Conservation (phyloP, 805 yeast species). For the Trichomonascus vanleenenianus region DNA sequence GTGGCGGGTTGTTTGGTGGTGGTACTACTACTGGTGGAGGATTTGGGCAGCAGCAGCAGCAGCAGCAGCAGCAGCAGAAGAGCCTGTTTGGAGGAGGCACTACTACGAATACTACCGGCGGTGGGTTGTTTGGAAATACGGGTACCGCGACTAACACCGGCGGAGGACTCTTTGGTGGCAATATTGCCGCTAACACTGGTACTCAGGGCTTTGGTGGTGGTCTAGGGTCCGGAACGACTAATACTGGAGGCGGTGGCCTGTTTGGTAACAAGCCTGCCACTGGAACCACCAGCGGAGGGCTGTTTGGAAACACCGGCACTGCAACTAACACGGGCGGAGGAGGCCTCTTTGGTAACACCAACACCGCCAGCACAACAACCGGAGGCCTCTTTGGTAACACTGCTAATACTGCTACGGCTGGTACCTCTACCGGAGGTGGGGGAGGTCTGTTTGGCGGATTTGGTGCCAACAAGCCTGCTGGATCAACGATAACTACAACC, state of each 20-base stretch:
- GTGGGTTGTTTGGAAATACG: constrained; percentile 14
- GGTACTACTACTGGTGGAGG: constrained; percentile 10
- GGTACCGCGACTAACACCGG: constrained; percentile 8
- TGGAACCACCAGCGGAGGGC: constrained; percentile 26
- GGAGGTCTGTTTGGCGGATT: constrained; percentile 25
- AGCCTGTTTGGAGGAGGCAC: constrained; percentile 1
- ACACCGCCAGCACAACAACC: constrained; percentile 17
- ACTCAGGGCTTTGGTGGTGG: constrained; percentile 19
- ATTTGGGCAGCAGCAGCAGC: constrained; percentile 7
- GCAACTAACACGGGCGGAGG: constrained; percentile 8
- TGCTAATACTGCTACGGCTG: constrained; percentile 15
- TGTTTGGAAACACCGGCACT: constrained; percentile 30
- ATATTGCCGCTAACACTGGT: constrained; percentile 20
- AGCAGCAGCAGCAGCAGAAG: not conserved
- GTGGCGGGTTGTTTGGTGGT: constrained; percentile 24
- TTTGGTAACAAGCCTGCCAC: constrained; percentile 17
- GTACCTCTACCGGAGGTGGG: constrained; percentile 14
- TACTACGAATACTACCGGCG: constrained; percentile 8
- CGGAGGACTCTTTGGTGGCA: constrained; percentile 14
- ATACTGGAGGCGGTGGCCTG: constrained; percentile 14
- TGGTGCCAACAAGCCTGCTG: constrained; percentile 4
- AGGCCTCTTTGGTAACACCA: constrained; percentile 15
- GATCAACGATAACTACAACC: too few species aligned
- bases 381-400: constrained; percentile 40
- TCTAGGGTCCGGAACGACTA: constrained; percentile 12